phyloP scores from a whole-genome alignment of 306 rosid species.

The Castanospermum australe region DNA sequence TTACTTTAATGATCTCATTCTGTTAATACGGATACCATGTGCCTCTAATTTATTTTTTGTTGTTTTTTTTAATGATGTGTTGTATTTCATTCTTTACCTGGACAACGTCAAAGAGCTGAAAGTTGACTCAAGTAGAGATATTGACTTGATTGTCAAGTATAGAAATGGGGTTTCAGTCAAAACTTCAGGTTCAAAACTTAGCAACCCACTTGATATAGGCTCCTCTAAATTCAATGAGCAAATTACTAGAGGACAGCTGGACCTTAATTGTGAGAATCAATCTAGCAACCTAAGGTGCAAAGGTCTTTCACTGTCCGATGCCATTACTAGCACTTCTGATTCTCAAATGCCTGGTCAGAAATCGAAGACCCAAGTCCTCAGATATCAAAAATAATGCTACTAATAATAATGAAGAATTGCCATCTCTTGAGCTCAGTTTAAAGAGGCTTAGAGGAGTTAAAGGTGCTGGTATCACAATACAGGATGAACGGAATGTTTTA shows the following conservation, averaged over 20 bases:
- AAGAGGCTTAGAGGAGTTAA: conserved; percentile 77
- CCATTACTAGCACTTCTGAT: conserved; percentile 40
- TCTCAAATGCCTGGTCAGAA: conserved; percentile 49
- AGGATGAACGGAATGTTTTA: conserved; percentile 68
- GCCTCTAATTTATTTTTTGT: too few species aligned
- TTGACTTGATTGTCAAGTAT: too few species aligned
- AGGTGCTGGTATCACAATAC: conserved; percentile 46
- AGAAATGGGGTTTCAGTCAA: conserved; percentile 46
- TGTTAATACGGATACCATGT: too few species aligned
- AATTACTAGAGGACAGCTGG: conserved; percentile 45
- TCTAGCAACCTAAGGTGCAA: conserved; percentile 50
- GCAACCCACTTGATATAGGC: conserved; percentile 39
- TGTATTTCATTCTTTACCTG: conserved; percentile 33
- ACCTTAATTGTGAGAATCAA: conserved; percentile 49
- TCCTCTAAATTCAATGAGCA: conserved; percentile 54
- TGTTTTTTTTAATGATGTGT: too few species aligned
- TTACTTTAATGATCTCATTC: too few species aligned
- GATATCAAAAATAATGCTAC: conserved; percentile 44
- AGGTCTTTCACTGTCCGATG: conserved; percentile 49
- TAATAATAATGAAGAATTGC: conserved; percentile 45
- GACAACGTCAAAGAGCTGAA: conserved; percentile 38
- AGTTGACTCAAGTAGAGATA: conserved; percentile 37
- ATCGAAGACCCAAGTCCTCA: conserved; percentile 39
- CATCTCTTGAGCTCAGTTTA: conserved; percentile 69
- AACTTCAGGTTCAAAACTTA: conserved; percentile 44